Evolutionary conservation across 1,284 basidiomycete genomes (phyloP).

Genomic region (Marasmius tenuissimus): DNA sequence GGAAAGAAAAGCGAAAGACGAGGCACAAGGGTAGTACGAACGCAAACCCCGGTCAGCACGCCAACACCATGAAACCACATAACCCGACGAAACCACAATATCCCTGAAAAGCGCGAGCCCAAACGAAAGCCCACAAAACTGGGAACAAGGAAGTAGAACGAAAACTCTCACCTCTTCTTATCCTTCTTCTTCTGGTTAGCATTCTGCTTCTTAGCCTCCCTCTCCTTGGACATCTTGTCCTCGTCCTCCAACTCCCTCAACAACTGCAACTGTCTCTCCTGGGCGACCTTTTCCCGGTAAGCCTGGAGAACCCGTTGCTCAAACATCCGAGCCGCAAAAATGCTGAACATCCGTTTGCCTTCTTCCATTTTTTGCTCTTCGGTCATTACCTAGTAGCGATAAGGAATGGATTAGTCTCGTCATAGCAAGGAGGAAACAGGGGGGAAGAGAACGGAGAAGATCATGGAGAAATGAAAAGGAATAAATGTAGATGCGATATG

Average conservation of each 20-base stretch:
- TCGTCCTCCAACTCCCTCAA: slow-evolving; percentile 90
- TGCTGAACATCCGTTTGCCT: slow-evolving; percentile 98
- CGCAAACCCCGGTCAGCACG: too few relatives aligned
- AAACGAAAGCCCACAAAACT: not conserved
- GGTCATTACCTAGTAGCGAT: slow-evolving; percentile 59
- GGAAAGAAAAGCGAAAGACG: too few relatives aligned
- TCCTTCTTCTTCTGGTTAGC: slow-evolving; percentile 99
- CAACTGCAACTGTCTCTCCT: slow-evolving; percentile 85
- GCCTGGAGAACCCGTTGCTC: slow-evolving; percentile 95
- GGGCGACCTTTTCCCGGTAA: slow-evolving; percentile 83
- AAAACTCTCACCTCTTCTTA: slow-evolving; percentile 75
- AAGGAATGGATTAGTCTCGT: slow-evolving; percentile 11
- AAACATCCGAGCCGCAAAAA: slow-evolving; percentile 99
- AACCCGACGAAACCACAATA: too few relatives aligned
- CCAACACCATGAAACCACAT: too few relatives aligned
- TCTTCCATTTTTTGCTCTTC: slow-evolving; percentile 97
- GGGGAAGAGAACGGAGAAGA: not conserved
- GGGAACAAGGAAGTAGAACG: not conserved
- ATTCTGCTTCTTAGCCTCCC: slow-evolving; percentile 91
- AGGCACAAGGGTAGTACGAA: too few relatives aligned
- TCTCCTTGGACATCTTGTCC: slow-evolving; percentile 76
- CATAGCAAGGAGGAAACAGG: not conserved
- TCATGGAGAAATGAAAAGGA: not conserved
- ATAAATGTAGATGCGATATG: not conserved
- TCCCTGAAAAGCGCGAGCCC: not conserved